A percentile compares a stretch with the other conserved stretches of the same genome.
Conservation (phyloP, 1,284 basidiomycete genomes). For the Microstroma glucosiphilum region DNA sequence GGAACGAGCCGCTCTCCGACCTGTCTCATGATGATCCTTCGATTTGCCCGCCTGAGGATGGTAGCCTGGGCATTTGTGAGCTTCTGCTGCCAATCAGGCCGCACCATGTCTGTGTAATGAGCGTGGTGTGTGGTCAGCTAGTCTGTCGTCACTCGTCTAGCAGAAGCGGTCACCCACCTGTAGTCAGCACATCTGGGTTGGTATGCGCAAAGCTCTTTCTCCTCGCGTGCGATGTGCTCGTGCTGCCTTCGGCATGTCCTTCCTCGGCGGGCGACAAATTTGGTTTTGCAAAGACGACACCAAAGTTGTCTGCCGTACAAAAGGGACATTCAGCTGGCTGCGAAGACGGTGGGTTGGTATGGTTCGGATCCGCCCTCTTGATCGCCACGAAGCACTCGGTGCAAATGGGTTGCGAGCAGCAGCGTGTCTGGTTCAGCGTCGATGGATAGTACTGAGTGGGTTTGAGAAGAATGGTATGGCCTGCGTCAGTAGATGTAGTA, state of each 20-base stretch:
- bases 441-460: conserved; percentile 33
- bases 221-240: conserved; percentile 8
- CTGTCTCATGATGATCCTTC: conserved; percentile 95
- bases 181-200: conserved; percentile 38
- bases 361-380: conserved; percentile 77
- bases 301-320: conserved; percentile 94
- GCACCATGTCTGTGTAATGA: conserved; percentile 29
- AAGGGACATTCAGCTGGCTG: conserved; percentile 78
- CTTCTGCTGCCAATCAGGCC: conserved; percentile 45
- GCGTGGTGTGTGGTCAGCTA: neutral
- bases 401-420: conserved; percentile 96
- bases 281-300: conserved; percentile 80
- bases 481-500: neutral
- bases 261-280: conserved; percentile 21
- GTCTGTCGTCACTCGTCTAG: neutral
- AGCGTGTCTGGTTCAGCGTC: conserved; percentile 78
- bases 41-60: conserved; percentile 61
- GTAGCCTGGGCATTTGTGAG: conserved; percentile 37
- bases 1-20: conserved; percentile 94
- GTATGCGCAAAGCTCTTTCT: conserved; percentile 29
- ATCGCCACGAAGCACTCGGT: conserved; percentile 99
- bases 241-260: conserved; percentile 1
- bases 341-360: conserved; percentile 36
- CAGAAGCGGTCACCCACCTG: conserved; percentile 13
- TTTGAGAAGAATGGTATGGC: neutral